Evolutionary conservation across 1,284 basidiomycete genomes (phyloP).

Genomic region (Malassezia dermatis): DNA sequence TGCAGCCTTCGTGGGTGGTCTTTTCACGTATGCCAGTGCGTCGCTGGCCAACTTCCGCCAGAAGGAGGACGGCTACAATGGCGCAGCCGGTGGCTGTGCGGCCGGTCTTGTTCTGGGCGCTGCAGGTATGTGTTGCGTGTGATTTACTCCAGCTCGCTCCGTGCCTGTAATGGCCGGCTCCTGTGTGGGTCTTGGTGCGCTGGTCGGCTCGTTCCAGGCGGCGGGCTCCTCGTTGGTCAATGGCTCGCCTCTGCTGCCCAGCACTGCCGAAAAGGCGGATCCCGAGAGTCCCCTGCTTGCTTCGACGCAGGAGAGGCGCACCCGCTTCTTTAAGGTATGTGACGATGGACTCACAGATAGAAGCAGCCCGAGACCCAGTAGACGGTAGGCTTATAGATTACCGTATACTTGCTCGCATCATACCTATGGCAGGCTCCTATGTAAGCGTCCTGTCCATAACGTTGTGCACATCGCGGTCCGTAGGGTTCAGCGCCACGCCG

Average conservation of each 20-base stretch:
- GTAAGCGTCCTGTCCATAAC: background rate
- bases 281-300: constrained; percentile 5
- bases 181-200: constrained; percentile 67
- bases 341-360: background rate
- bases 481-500: too few species aligned
- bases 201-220: constrained; percentile 73
- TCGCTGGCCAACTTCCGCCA: constrained; percentile 69
- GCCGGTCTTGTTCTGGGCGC: constrained; percentile 83
- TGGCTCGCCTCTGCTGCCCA: background rate
- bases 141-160: constrained; percentile 56
- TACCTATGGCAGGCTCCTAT: background rate
- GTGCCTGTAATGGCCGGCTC: constrained; percentile 71
- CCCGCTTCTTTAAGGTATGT: constrained; percentile 16
- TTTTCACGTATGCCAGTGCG: constrained; percentile 73
- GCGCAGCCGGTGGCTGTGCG: constrained; percentile 77
- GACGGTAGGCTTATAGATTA: background rate
- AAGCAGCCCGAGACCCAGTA: constrained; percentile 6
- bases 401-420: background rate
- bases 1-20: constrained; percentile 69
- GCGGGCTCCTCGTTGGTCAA: constrained; percentile 54
- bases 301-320: constrained; percentile 13
- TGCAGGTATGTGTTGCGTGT: constrained; percentile 55
- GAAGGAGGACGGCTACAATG: constrained; percentile 72
- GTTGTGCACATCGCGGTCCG: too few species aligned
- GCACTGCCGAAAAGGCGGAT: background rate